These are phyloP conservation scores for Fusarium clavum DNA, from an alignment of 2,329 filamentous ascomycete genomes.

Conservation along the genomic window DNA sequence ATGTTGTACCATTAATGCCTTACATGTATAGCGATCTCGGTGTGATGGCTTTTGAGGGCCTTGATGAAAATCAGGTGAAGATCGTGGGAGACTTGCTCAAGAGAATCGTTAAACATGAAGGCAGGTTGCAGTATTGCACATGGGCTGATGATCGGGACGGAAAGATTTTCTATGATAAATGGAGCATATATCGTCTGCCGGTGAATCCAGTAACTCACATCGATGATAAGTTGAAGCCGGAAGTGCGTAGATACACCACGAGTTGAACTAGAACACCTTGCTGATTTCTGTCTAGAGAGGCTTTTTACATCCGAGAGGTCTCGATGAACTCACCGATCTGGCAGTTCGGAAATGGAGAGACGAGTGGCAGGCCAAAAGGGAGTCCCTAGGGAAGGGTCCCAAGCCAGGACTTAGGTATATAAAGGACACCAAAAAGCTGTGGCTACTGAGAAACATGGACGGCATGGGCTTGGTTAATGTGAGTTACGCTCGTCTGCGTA, in stretches of 20 bases:
- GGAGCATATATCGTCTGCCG: slow-evolving; percentile 25
- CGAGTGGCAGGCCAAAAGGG: background rate
- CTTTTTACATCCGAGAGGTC: background rate
- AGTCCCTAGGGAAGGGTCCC: background rate
- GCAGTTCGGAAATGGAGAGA: background rate
- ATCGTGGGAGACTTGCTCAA: slow-evolving; percentile 43
- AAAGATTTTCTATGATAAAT: background rate
- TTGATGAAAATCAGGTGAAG: slow-evolving; percentile 32
- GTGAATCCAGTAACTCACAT: slow-evolving; percentile 25
- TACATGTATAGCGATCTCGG: slow-evolving; percentile 51
- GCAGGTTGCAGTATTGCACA: background rate
- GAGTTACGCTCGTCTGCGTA: background rate
- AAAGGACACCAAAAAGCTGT: background rate
- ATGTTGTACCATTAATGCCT: slow-evolving; percentile 1
- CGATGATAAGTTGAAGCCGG: background rate
- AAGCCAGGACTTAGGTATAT: background rate
- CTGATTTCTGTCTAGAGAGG: slow-evolving; percentile 4
- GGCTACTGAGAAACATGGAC: background rate
- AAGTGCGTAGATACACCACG: slow-evolving; percentile 13
- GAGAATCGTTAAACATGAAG: slow-evolving; percentile 16
- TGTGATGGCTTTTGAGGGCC: slow-evolving; percentile 48
- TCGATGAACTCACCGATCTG: slow-evolving; percentile 1
- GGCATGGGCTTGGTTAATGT: slow-evolving; percentile 38
- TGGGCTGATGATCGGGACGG: background rate
- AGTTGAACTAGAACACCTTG: background rate